These are phyloP conservation scores for Phaeolepiota aurea DNA, from an alignment of 768 basidiomycete genomes.

Conservation along the genomic window DNA sequence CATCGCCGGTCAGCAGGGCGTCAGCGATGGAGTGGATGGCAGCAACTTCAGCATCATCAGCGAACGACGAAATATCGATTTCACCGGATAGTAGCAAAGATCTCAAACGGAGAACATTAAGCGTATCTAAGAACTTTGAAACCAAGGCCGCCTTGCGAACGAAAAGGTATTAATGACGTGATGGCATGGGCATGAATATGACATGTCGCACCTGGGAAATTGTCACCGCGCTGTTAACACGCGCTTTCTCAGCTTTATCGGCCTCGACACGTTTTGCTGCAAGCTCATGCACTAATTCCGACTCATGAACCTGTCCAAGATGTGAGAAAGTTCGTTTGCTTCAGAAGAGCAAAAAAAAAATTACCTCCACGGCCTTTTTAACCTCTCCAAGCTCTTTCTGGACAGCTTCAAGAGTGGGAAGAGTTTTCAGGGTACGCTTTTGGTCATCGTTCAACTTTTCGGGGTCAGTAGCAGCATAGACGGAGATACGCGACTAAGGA, in stretches of 20 bases:
- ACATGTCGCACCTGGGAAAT: slow-evolving; percentile 51
- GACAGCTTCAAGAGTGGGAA: slow-evolving; percentile 69
- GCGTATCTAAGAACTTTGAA: slow-evolving; percentile 38
- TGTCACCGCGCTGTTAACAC: slow-evolving; percentile 46
- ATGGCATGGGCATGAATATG: slow-evolving; percentile 2
- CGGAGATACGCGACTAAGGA: slow-evolving; percentile 59
- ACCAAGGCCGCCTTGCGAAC: slow-evolving; percentile 31
- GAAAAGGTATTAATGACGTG: slow-evolving; percentile 1
- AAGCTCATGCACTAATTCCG: slow-evolving; percentile 50
- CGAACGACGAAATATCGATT: slow-evolving; percentile 29
- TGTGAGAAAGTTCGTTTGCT: slow-evolving; percentile 7
- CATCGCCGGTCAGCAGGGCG: slow-evolving; percentile 48
- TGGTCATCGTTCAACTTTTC: slow-evolving; percentile 88
- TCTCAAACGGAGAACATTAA: slow-evolving; percentile 55
- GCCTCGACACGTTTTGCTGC: slow-evolving; percentile 45
- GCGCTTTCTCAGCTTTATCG: slow-evolving; percentile 47
- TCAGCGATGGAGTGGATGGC: slow-evolving; percentile 47
- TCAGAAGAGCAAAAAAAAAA: slow-evolving; percentile 8
- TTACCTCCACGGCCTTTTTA: slow-evolving; percentile 77
- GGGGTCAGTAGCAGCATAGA: slow-evolving; percentile 57
- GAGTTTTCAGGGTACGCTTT: slow-evolving; percentile 59
- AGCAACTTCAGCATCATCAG: slow-evolving; percentile 43
- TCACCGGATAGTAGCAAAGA: slow-evolving; percentile 37
- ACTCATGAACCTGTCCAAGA: slow-evolving; percentile 46
- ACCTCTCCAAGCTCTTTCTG: slow-evolving; percentile 80